Conservation (phyloP, 352 stramenopile species). For the Phytophthora foliorum region DNA sequence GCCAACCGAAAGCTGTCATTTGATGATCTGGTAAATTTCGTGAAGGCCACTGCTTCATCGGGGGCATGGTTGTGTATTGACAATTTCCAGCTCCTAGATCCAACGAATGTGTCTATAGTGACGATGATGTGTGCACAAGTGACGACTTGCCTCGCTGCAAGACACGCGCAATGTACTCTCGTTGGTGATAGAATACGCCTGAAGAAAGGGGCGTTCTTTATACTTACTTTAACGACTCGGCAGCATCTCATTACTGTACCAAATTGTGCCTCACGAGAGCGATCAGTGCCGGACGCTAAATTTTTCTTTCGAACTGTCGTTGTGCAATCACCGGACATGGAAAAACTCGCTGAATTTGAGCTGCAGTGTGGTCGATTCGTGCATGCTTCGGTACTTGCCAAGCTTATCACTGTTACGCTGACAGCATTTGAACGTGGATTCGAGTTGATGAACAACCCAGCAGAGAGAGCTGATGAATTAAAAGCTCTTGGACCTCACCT, state of each 20-base stretch:
- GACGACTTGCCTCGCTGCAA: slow-evolving; percentile 47
- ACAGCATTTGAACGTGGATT: slow-evolving; percentile 42
- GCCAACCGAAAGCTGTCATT: slow-evolving; percentile 37
- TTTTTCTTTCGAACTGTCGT: slow-evolving; percentile 58
- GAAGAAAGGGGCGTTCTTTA: slow-evolving; percentile 58
- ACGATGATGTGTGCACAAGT: slow-evolving; percentile 58
- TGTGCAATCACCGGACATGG: slow-evolving; percentile 48
- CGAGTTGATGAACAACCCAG: slow-evolving; percentile 16
- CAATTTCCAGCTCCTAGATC: slow-evolving; percentile 44
- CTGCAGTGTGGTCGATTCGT: slow-evolving; percentile 50
- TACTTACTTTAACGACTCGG: slow-evolving; percentile 24
- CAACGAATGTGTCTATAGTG: slow-evolving; percentile 31
- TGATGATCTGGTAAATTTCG: slow-evolving; percentile 46
- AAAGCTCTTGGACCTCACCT: slow-evolving; percentile 16
- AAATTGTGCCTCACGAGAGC: neutral
- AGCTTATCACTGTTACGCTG: slow-evolving; percentile 45
- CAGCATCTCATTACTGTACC: neutral
- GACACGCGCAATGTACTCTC: slow-evolving; percentile 50
- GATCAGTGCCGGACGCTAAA: slow-evolving; percentile 17
- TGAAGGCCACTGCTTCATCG: slow-evolving; percentile 61
- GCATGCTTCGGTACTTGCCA: slow-evolving; percentile 39
- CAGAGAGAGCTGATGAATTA: neutral
- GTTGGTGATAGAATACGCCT: slow-evolving; percentile 53
- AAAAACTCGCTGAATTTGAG: slow-evolving; percentile 54
- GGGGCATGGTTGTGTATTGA: slow-evolving; percentile 67